phyloP scores from a whole-genome alignment of 2,329 filamentous ascomycete genomes.

The Monosporascus sp. region DNA sequence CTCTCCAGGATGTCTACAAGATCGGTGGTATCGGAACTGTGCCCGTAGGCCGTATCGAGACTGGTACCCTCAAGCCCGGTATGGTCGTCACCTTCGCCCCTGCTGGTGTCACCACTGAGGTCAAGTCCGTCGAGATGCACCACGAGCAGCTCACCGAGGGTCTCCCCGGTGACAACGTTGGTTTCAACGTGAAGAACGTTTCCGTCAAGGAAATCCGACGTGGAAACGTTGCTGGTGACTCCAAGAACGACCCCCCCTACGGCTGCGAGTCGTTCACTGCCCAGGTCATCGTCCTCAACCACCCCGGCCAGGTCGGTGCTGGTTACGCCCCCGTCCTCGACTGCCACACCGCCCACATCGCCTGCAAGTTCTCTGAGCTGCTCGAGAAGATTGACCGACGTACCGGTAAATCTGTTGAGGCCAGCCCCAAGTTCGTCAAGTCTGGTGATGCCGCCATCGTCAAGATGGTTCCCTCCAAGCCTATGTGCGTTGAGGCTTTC shows the following conservation, averaged over 20 bases:
- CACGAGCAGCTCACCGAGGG: conserved; percentile 97
- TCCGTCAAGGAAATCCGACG: conserved; percentile 99
- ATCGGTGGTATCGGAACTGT: conserved; percentile 99
- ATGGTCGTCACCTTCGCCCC: conserved; percentile 99
- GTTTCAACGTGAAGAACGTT: conserved; percentile 99
- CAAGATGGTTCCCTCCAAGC: conserved; percentile 99
- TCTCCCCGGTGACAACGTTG: conserved; percentile 99
- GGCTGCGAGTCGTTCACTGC: conserved; percentile 94
- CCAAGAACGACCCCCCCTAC: conserved; percentile 96
- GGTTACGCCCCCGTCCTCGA: conserved; percentile 99
- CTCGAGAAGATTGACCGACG: conserved; percentile 99
- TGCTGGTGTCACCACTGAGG: conserved; percentile 99
- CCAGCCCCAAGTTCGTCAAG: conserved; percentile 99
- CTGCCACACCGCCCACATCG: conserved; percentile 99
- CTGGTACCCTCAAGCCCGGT: conserved; percentile 85
- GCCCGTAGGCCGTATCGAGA: conserved; percentile 99
- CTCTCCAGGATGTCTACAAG: conserved; percentile 99
- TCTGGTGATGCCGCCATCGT: conserved; percentile 99
- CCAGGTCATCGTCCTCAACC: conserved; percentile 99
- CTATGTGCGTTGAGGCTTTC: conserved; percentile 99
- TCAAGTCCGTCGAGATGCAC: conserved; percentile 99
- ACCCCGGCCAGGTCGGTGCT: conserved; percentile 98
- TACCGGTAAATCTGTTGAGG: conserved; percentile 96
- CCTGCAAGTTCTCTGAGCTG: conserved; percentile 99
- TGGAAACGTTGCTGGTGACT: conserved; percentile 99